Evolutionary conservation across 73 alveolate species (phyloP), one percentile per base, ranked within the genome.

Genomic region (Blepharisma japonicum): DNA sequence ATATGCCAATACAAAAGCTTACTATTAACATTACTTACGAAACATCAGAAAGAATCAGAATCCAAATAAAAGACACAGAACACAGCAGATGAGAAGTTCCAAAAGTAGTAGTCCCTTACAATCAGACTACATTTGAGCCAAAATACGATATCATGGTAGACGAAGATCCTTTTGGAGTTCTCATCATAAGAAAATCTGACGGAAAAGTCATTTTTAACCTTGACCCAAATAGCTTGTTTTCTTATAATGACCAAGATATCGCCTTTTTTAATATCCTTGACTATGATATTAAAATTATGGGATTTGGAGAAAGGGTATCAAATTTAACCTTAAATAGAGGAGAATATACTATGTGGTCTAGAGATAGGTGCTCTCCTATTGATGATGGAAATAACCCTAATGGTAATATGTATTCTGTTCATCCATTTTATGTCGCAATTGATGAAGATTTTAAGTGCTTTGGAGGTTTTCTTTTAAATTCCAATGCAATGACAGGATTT

Each of bases 401-500:
- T n/a, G 80, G 66, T 1, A 70, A 70, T 45, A 47, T 70, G 66
- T 70, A 70, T 45, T 9, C 55, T 45, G 21, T 25, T 45, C 80
- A 70, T 5, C 80, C 80, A 14, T 45, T 70, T 70, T 70, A 70
- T 47, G 27, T 70, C 79, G 61, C 46, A 14, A 70, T 61, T 39
- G 66, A 70, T 70, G 80, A 70, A 45, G 42, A 61, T 38, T n/a
- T 20, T 14, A 39, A 14, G 14, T 18, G 32, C 14, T 70, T 45
- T 45, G 80, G 68, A 14, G 42, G 80, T 3, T 20, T 70, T 70
- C 46, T 45, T 0, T 70, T 23, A 18, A 76, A 70, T 42, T 81
- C 81, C 72, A 61, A 61, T 61, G 74, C 74, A 20, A 61, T 61
- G 74, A 8, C 39, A 61, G 68, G 82, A 39, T 14, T 25, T 70